Conservation (phyloP, 208 protist species). For the Crithidia bombi region DNA sequence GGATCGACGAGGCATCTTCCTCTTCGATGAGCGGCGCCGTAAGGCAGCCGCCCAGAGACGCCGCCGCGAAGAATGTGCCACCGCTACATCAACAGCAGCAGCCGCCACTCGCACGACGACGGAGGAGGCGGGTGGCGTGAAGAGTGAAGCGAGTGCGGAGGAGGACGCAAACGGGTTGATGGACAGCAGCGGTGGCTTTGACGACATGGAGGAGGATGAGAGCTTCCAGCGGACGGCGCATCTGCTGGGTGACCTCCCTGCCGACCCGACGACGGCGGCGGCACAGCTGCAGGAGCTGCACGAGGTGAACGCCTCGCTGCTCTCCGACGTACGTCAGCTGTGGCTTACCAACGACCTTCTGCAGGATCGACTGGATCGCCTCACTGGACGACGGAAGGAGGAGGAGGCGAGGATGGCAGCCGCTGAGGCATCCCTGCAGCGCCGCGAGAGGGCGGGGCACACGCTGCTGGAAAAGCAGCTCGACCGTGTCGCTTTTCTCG, state of each 20-base stretch:
- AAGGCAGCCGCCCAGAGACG: not conserved
- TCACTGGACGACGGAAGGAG: constrained; percentile 37
- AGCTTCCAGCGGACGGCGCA: constrained; percentile 25
- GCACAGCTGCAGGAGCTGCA: constrained; percentile 79
- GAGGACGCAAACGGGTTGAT: not conserved
- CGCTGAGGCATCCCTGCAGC: constrained; percentile 42
- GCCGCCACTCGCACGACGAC: not conserved
- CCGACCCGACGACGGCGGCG: constrained; percentile 38
- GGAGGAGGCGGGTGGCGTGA: not conserved
- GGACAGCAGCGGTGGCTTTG: not conserved
- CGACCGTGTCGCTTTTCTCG: constrained; percentile 86
- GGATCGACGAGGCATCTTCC: constrained; percentile 30
- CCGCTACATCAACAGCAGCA: not conserved
- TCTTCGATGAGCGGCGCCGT: constrained; percentile 33
- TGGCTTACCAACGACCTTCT: constrained; percentile 78
- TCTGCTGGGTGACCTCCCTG: constrained; percentile 30
- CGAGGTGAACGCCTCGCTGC: constrained; percentile 76
- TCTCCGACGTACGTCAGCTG: constrained; percentile 76
- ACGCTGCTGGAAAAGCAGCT: constrained; percentile 69
- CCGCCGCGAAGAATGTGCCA: constrained; percentile 9
- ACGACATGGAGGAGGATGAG: constrained; percentile 1
- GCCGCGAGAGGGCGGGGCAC: constrained; percentile 61
- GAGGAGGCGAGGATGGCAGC: constrained; percentile 43
- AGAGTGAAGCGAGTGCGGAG: constrained; percentile 4
- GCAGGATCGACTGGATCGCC: constrained; percentile 47